phyloP scores from a whole-genome alignment of 495 filamentous ascomycete genomes.

The Aspergillus carlsbadensis region DNA sequence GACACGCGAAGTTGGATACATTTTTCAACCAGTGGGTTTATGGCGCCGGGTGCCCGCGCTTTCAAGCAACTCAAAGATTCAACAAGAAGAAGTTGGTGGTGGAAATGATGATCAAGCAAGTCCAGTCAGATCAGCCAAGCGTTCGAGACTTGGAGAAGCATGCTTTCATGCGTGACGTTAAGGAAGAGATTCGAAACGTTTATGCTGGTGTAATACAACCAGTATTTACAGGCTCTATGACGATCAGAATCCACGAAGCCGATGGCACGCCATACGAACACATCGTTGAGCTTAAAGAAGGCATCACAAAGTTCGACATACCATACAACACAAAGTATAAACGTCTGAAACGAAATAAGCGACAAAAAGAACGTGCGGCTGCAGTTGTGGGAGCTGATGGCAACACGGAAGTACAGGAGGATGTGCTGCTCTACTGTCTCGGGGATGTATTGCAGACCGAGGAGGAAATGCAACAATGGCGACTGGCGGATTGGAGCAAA shows the following conservation, averaged over 20 bases:
- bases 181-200: constrained; percentile 71
- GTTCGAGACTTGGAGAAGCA: constrained; percentile 58
- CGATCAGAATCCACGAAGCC: constrained; percentile 95
- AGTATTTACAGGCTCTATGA: constrained; percentile 93
- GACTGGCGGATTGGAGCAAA: constrained; percentile 79
- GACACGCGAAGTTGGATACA: constrained; percentile 76
- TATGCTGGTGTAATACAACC: constrained; percentile 68
- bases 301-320: constrained; percentile 79
- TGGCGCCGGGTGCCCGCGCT: constrained; percentile 81
- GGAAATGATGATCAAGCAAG: constrained; percentile 86
- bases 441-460: constrained; percentile 84
- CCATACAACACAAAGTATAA: constrained; percentile 99
- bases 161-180: constrained; percentile 77
- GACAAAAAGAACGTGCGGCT: constrained; percentile 74
- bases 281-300: constrained; percentile 91
- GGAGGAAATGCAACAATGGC: constrained; percentile 82
- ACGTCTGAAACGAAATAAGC: constrained; percentile 85
- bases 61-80: constrained; percentile 82
- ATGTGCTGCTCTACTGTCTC: constrained; percentile 85
- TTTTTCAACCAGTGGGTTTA: constrained; percentile 95
- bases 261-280: constrained; percentile 99
- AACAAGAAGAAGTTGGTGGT: constrained; percentile 98
- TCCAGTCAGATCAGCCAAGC: constrained; percentile 57
- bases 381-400: constrained; percentile 62
- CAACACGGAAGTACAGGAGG: constrained; percentile 69